Evolutionary conservation across 345 rosid species (phyloP), one percentile per base, ranked within the genome.

Genomic region (Heritiera littoralis): DNA sequence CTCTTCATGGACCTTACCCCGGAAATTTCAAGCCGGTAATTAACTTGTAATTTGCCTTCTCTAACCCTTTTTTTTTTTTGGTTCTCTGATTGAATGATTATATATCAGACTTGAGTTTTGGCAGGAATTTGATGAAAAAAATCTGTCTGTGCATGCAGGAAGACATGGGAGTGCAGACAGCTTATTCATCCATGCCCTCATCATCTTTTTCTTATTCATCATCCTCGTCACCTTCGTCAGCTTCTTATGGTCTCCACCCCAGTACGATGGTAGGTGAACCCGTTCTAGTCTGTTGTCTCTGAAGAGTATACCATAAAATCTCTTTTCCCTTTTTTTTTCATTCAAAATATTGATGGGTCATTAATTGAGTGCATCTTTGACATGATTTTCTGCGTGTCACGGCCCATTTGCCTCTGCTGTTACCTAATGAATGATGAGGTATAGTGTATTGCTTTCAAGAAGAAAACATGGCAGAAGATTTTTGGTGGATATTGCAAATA

Each of bases 241-340:
- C 85, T 87, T 88, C 98, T 72, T 87, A 87, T 87, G 90, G 88
- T 74, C 86, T 81, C 80, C 89, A 85, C 40, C 91, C 93, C 77
- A 87, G 81, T 82, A 80, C 86, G 84, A 84, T 86, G 94, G 98
- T 93, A 91, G 60, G 81, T 58, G 49, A 48, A 43, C 52, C 18
- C 43, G 9, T 15, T 17, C 48, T 13, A 49, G 2, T 10, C 32
- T 66, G 9, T 40, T 63, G 56, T 52, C 35, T 61, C 9, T 35
- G 30, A n/a, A 61, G 7, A 68, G 17, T 15, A 20, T n/a, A 61
- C 58, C 77, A 35, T n/a, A 32, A 14, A 66, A 20, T 54, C 58
- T 18, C 65, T 63, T 77, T 46, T 48, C 10, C 51, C 13, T 52
- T 6, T 5, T 23, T 11, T 70, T 49, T 70, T 3, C 56, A 48